Conservation (phyloP, 2,329 filamentous ascomycete genomes). For the Knufia petricola region DNA sequence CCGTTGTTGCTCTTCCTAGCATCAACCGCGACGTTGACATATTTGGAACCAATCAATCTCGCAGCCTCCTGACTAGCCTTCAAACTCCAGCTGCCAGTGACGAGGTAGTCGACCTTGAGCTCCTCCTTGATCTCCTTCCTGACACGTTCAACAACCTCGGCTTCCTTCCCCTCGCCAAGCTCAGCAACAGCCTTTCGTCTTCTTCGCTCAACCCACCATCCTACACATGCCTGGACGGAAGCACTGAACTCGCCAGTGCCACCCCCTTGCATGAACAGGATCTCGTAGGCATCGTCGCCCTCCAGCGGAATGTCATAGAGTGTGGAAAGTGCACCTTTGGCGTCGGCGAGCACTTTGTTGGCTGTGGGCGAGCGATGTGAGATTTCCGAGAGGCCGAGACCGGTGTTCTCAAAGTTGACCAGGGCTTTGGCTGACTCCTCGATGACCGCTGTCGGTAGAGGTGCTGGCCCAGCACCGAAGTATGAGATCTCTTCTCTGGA, state of each 20-base stretch:
- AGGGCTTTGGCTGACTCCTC: slow-evolving; percentile 67
- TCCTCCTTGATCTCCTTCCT: slow-evolving; percentile 57
- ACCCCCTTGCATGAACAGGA: slow-evolving; percentile 80
- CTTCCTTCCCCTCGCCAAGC: slow-evolving; percentile 37
- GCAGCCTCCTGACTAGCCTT: slow-evolving; percentile 80
- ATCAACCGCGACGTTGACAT: slow-evolving; percentile 70
- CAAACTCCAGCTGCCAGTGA: slow-evolving; percentile 83
- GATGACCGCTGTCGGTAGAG: slow-evolving; percentile 70
- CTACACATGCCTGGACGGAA: slow-evolving; percentile 72
- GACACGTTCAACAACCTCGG: slow-evolving; percentile 49
- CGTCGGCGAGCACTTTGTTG: slow-evolving; percentile 64
- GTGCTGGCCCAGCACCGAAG: slow-evolving; percentile 86
- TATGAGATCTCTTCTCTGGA: slow-evolving; percentile 66
- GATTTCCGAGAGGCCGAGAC: slow-evolving; percentile 80
- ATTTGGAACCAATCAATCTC: slow-evolving; percentile 63
- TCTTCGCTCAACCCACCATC: slow-evolving; percentile 67
- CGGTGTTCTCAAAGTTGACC: slow-evolving; percentile 69
- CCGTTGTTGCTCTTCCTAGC: slow-evolving; percentile 54
- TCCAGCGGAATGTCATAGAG: slow-evolving; percentile 64
- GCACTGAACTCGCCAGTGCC: slow-evolving; percentile 80
- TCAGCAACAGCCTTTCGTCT: slow-evolving; percentile 50
- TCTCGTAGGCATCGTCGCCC: slow-evolving; percentile 60
- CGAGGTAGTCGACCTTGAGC: slow-evolving; percentile 76
- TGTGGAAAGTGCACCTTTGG: slow-evolving; percentile 62
- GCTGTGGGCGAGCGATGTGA: slow-evolving; percentile 78